Evolutionary conservation across 345 rosid genomes (phyloP), one percentile per base, ranked within the genome.

Genomic region (Atalantia buxifolia): DNA sequence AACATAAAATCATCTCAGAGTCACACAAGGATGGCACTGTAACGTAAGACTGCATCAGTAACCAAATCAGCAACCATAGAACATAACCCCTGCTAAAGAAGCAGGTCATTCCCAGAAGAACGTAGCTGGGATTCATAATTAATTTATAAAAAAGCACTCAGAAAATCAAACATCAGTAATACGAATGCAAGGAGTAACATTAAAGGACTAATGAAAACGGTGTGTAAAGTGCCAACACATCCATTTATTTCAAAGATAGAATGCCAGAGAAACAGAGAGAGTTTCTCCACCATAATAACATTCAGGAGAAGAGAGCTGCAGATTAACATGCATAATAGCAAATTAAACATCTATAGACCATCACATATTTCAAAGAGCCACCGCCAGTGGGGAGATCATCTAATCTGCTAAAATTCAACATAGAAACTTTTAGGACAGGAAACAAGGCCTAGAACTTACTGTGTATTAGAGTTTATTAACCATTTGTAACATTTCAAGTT

Each of bases 381-480:
- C 42, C 1, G 38, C 38, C 40, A 13, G 24, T n/a, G 14, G 38
- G 38, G 57, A 25, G 31, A 24, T 40, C 40, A 62, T 61, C 35
- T 61, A 2, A n/a, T 57, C 36, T 31, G 2, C n/a, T 31, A 71
- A 35, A 9, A 61, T 36, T 73, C 76, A 73, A 36, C 31, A 13
- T 31, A 9, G 64, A 33, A 35, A 24, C 76, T 59, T 73, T 73
- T 18, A 36, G 35, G 66, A 24, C 66, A 73, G 59, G 76, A 59
- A 73, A n/a, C 50, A 36, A 13, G 24, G 4, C 35, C 31, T 45
- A 35, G 21, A 53, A 21, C 31, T 55, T 18, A 71, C 9, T 10
- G 1, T 27, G 72, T n/a, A 25, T 42, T 12, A 24, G 10, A 69
- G 72, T 48, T 42, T 69, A n/a, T 42, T 27, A 42, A 27, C 27